Percentiles rank a stretch among this genome's conserved stretches.
These are phyloP conservation scores for Brachypodium distachyon DNA, from an alignment of 202 grass and related monocot species.

Conservation along the genomic window DNA sequence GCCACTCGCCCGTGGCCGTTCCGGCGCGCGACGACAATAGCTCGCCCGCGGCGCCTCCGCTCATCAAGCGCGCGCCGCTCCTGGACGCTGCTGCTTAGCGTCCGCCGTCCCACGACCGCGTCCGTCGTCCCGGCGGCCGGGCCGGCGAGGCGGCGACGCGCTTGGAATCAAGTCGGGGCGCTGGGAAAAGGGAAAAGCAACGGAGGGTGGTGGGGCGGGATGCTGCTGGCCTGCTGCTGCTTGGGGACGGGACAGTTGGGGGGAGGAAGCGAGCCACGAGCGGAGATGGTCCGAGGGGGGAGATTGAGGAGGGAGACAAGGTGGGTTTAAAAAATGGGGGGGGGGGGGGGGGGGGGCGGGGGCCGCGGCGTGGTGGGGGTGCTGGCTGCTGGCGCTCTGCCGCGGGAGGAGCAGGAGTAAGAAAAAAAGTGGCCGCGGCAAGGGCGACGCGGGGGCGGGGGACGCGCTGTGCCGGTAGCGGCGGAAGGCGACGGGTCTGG, in stretches of 20 bases:
- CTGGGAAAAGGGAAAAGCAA: not conserved
- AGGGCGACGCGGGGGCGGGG: not conserved
- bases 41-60: not conserved
- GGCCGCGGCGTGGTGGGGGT: constrained; percentile 15
- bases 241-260: not conserved
- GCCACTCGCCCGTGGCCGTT: not conserved
- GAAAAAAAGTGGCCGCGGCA: not conserved
- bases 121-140: not conserved
- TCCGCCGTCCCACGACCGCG: not conserved
- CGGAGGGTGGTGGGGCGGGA: not conserved
- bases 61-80: not conserved
- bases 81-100: not conserved
- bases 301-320: constrained; percentile 24
- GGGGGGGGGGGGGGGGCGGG: not conserved
- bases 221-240: not conserved
- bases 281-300: not conserved
- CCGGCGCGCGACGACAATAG: not conserved
- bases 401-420: not conserved
- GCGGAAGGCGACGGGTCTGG: not conserved
- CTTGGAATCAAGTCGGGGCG: too few species aligned
- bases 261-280: not conserved
- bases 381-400: not conserved
- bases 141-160: not conserved
- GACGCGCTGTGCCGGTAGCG: not conserved
- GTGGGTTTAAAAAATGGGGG: constrained; percentile 18